Evolutionary conservation across 176 grass and related monocot genomes (phyloP).

Genomic region (Bromus sterilis): DNA sequence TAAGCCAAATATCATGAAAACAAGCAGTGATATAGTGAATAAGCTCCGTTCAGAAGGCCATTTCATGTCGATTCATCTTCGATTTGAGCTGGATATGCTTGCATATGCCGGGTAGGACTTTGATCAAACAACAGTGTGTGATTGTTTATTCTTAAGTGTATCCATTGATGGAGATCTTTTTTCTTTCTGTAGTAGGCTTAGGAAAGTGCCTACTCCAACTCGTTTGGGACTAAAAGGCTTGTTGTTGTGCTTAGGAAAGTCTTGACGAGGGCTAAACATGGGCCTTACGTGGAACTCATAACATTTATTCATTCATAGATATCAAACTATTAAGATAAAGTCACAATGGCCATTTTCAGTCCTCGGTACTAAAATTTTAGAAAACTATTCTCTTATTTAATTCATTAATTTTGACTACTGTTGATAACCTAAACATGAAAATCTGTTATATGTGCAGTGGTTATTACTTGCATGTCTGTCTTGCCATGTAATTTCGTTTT

Average conservation of each 20-base stretch:
- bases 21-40: conserved; percentile 85
- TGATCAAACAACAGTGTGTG: neutral
- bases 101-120: conserved; percentile 82
- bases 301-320: neutral
- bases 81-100: conserved; percentile 99
- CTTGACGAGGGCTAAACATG: neutral
- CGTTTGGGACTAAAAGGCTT: neutral
- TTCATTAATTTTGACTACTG: conserved; percentile 4
- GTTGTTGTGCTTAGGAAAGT: neutral
- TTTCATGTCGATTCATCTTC: conserved; percentile 99
- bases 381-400: neutral
- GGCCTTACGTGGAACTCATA: neutral
- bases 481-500: neutral
- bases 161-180: neutral
- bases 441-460: neutral
- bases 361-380: neutral
- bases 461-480: neutral
- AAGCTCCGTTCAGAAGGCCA: conserved; percentile 79
- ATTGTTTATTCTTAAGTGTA: neutral
- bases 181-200: neutral
- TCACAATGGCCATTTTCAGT: neutral
- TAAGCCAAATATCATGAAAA: conserved; percentile 89
- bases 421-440: neutral
- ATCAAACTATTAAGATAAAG: neutral
- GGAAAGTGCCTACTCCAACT: neutral